Conservation (phyloP, 2,329 filamentous ascomycete species). For the Ascochyta fabae region DNA sequence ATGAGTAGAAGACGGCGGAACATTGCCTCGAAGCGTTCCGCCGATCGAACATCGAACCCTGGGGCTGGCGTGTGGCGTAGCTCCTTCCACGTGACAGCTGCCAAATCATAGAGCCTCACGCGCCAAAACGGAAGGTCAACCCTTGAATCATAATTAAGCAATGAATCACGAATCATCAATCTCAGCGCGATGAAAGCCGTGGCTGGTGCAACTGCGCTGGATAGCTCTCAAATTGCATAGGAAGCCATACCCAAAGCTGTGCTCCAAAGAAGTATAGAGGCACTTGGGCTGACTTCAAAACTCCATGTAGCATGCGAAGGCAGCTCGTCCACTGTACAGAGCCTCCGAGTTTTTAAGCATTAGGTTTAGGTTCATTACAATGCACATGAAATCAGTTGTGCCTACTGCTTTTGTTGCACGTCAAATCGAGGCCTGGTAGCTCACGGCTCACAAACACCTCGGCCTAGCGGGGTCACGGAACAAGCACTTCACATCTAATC, state of each 20-base stretch:
- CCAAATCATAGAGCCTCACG: slow-evolving; percentile 11
- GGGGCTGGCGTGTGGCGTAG: slow-evolving; percentile 6
- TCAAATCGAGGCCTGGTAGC: no score
- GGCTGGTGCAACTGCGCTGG: not conserved
- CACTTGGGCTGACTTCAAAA: no score
- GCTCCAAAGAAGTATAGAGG: no score
- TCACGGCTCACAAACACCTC: slow-evolving; percentile 15
- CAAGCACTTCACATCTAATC: not conserved
- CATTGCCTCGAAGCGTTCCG: slow-evolving; percentile 21
- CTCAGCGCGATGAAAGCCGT: not conserved
- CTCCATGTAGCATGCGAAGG: no score
- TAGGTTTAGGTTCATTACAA: no score
- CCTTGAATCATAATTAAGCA: not conserved
- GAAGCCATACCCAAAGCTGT: no score
- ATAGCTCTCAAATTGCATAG: no score
- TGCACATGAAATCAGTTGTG: no score
- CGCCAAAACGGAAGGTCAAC: not conserved
- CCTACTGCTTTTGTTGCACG: no score
- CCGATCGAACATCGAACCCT: slow-evolving; percentile 27
- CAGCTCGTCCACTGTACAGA: no score
- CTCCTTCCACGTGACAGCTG: slow-evolving; percentile 20
- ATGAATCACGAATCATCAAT: not conserved
- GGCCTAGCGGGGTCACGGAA: slow-evolving; percentile 27
- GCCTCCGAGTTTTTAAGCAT: no score
- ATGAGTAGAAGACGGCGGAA: slow-evolving; percentile 36